Evolutionary conservation across 78 protist genomes (phyloP).

Genomic region (Cavenderia fasciculata): DNA sequence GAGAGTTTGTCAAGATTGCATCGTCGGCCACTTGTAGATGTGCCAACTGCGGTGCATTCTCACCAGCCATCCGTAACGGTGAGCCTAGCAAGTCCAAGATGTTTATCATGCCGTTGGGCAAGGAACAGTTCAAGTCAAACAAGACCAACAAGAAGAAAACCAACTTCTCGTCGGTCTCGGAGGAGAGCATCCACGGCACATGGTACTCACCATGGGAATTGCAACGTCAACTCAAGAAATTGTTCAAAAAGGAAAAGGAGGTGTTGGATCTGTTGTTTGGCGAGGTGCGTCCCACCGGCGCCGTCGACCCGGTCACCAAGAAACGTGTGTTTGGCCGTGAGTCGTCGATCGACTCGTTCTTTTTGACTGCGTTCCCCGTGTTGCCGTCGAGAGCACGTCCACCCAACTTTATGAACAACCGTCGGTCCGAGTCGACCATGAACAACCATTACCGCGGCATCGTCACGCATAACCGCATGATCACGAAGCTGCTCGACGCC

Average conservation of each 20-base stretch:
- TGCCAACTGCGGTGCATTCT: slow-evolving; percentile 31
- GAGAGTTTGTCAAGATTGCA: slow-evolving; percentile 18
- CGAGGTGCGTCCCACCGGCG: slow-evolving; percentile 4
- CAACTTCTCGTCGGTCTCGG: slow-evolving; percentile 50
- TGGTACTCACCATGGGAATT: slow-evolving; percentile 75
- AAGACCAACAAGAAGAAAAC: background rate
- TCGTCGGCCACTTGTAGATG: background rate
- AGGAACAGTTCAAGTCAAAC: background rate
- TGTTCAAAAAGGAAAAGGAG: slow-evolving; percentile 39
- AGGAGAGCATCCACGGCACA: slow-evolving; percentile 40
- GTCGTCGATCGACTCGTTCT: slow-evolving; percentile 20
- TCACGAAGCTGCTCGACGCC: slow-evolving; percentile 4
- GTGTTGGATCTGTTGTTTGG: slow-evolving; percentile 54
- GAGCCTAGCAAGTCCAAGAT: slow-evolving; percentile 46
- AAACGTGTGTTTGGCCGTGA: background rate
- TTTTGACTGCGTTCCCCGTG: slow-evolving; percentile 42
- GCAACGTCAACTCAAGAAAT: background rate
- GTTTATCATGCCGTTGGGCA: slow-evolving; percentile 48
- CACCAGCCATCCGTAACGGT: slow-evolving; percentile 66
- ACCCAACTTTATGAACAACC: slow-evolving; percentile 36
- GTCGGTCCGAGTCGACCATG: slow-evolving; percentile 23
- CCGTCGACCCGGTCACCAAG: background rate
- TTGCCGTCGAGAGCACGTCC: slow-evolving; percentile 63
- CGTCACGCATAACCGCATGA: background rate
- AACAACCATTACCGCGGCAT: slow-evolving; percentile 57